Evolutionary conservation across 768 basidiomycete genomes (phyloP), one percentile per base, ranked within the genome.

Genomic region (Lyophyllum semitale): DNA sequence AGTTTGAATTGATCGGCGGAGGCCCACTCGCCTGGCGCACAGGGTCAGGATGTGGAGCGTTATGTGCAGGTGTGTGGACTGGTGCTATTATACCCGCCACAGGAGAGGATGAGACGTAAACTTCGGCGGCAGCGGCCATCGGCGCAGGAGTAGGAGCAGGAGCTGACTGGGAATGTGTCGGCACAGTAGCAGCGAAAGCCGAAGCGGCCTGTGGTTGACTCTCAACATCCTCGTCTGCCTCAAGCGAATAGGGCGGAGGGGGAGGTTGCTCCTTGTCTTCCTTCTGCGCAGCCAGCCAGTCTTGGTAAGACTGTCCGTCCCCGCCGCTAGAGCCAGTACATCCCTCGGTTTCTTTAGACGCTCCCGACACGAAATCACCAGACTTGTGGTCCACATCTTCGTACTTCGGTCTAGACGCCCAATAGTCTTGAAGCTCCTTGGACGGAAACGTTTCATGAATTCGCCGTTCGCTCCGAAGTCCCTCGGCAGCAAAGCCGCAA

Each of bases 381-480:
- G 67, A 59, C 47, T 64, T 66, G 13, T 58, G 54, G 41, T 66
- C 65, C 23, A 71, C 67, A n/a, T 75, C 69, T 57, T 86, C 86
- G 54, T 81, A 84, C 46, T 70, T 77, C 18, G 89, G 88, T 5
- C 86, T 73, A 32, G 79, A 75, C 8, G 79, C 66, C 89, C 88
- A 91, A 64, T 88, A 92, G 63, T 91, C 88, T 57, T 87, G 80
- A 9, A 91, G 66, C 60, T 90, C 88, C 55, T 90, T 88, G 29
- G 76, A 70, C 0, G 89, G 88, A 56, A 91, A 85, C 1, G 81
- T 77, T 47, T 87, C 87, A 35, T 74, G 74, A 8, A 91, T 73
- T 38, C 73, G 71, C n/a, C 84, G 82, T 60, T 88, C 87, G 37
- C 82, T 78, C 13, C 84, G 84, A 27, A 91, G 71, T 25, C 75